Evolutionary conservation across 2,329 filamentous ascomycete species (phyloP).

Genomic region (Colletotrichum godetiae): DNA sequence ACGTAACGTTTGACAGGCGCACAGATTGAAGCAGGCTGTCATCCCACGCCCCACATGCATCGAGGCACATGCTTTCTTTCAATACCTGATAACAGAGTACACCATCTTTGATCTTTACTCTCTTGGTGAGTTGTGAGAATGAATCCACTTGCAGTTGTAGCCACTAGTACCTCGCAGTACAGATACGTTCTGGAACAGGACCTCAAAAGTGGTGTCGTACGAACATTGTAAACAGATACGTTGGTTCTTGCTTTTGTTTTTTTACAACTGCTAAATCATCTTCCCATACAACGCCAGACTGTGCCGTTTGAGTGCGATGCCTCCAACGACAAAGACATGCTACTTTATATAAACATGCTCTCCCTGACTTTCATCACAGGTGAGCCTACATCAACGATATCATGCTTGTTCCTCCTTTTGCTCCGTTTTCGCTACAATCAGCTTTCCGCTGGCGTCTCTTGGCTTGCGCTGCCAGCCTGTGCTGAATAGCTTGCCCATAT

Average conservation of each 20-base stretch:
- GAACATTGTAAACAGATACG: not conserved
- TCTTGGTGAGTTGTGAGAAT: too few relatives aligned
- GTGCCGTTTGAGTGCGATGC: not conserved
- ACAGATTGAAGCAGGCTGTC: not conserved
- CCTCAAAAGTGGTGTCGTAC: too few relatives aligned
- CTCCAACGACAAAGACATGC: conserved; percentile 24
- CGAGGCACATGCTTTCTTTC: not conserved
- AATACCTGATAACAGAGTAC: not conserved
- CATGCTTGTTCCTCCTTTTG: not conserved
- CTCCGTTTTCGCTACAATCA: conserved; percentile 39
- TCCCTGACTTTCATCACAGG: conserved; percentile 16
- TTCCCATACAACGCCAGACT: conserved; percentile 25
- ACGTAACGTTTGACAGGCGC: not conserved
- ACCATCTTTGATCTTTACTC: not conserved
- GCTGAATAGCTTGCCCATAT: conserved; percentile 79
- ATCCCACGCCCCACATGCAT: not conserved
- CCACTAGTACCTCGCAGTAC: too few relatives aligned
- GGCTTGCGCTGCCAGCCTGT: conserved; percentile 85
- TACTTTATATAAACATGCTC: conserved; percentile 19
- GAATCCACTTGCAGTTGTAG: too few relatives aligned
- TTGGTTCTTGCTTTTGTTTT: not conserved
- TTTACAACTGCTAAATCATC: not conserved
- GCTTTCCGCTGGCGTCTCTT: conserved; percentile 59
- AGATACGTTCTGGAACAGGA: too few relatives aligned
- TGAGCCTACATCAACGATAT: conserved; percentile 11